Base-by-base conservation (phyloP, 2,329 filamentous ascomycete species). In the Aspergillus calidoustus region DNA sequence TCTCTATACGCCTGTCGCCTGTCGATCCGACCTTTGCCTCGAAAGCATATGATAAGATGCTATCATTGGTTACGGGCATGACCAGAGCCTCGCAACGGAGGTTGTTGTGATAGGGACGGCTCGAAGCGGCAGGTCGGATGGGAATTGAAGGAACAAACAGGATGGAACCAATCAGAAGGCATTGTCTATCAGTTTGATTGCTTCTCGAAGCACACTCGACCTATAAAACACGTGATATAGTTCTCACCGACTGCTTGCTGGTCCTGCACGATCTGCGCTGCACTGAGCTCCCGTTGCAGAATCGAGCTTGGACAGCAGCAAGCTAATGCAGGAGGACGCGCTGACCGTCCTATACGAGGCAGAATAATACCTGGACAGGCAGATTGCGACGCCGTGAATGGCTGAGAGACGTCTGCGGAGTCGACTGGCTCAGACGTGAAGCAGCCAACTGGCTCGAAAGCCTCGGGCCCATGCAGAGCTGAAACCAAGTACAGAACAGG, bases 321-420 rank as follows among this genome's bases (percentile, higher is more conserved):
- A 17, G 25, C 49, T 51, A 34, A 34, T 34, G 49, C 49, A 51
- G 50, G 50, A 52, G 50, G 25, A 13, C 13, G 43, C 25, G 19
- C 53, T 55, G 53, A 55, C 53, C 22, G 43, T 48, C 53, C 53
- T 22, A 34, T 55, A 55, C 53, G n/a, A 34, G 2, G 19, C 38
- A 31, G 28, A 46, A 60, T 56, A 56, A 55, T 60, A 60, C 58
- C 44, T 44, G 25, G 53, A 60, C 58, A 30, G 34, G 34, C 38
- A n/a, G n/a, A 31, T 41, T 56, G 34, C 30, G 17, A 41, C 44
- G 46, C 23, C 19, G 25, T 31, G 46, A 25, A 51, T 38, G 47
- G 34, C 13, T 15, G 52, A 23, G 30, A 7, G 44, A 28, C 3
- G 19, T 19, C 43, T 56, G 30, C 44, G 43, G 46, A 19, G 31